phyloP scores from a whole-genome alignment of 2,329 filamentous ascomycete genomes.

The Verticillium albo-atrum region DNA sequence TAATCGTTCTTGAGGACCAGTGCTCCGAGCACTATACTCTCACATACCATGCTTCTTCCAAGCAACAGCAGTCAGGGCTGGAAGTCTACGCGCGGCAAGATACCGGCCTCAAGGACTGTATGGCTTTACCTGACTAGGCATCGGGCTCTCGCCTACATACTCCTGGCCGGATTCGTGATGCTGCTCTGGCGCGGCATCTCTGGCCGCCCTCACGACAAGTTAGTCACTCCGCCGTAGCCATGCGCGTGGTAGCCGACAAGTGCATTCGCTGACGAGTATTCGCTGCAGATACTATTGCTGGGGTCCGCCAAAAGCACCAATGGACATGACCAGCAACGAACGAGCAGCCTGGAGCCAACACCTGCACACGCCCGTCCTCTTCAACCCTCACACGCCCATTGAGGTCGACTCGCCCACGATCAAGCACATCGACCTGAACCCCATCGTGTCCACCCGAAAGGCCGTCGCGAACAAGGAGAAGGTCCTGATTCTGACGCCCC shows the following conservation, averaged over 20 bases:
- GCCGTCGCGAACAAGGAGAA: slow-evolving; percentile 78
- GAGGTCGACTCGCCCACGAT: slow-evolving; percentile 80
- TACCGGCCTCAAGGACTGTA: slow-evolving; percentile 73
- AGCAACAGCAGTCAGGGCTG: slow-evolving; percentile 77
- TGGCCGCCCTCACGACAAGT: slow-evolving; percentile 81
- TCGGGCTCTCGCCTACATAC: slow-evolving; percentile 71
- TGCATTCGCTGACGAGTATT: background rate
- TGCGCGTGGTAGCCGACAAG: background rate
- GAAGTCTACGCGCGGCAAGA: slow-evolving; percentile 75
- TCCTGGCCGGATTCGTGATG: slow-evolving; percentile 64
- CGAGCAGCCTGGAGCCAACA: slow-evolving; percentile 85
- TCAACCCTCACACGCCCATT: slow-evolving; percentile 90
- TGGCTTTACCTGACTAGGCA: slow-evolving; percentile 69
- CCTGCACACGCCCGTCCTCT: slow-evolving; percentile 86
- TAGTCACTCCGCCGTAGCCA: slow-evolving; percentile 22
- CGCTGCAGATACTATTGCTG: slow-evolving; percentile 85
- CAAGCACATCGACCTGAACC: slow-evolving; percentile 77
- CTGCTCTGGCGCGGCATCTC: slow-evolving; percentile 86
- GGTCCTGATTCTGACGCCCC: slow-evolving; percentile 84
- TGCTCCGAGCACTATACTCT: background rate
- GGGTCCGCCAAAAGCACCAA: slow-evolving; percentile 90
- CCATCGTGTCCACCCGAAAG: slow-evolving; percentile 73
- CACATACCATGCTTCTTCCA: slow-evolving; percentile 70
- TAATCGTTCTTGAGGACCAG: background rate
- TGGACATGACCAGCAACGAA: slow-evolving; percentile 91